Percentiles rank a stretch among this genome's conserved stretches.
These are phyloP conservation scores for Oryza punctata DNA, from an alignment of 176 grass and related monocot genomes.

Conservation along the genomic window DNA sequence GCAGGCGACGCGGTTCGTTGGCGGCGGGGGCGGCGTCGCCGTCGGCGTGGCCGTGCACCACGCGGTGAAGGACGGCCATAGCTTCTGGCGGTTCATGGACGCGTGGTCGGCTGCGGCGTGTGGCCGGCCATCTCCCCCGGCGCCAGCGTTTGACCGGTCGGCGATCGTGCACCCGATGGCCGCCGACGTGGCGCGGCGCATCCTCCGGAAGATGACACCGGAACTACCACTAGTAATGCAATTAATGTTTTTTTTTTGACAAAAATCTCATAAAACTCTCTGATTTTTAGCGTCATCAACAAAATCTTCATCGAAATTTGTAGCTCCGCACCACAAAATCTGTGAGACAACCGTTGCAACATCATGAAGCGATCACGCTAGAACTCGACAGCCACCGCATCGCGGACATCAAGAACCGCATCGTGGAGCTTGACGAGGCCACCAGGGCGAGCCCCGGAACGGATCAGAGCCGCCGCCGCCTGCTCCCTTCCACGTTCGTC, in stretches of 20 bases:
- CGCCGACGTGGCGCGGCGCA: neutral
- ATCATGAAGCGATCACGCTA: neutral
- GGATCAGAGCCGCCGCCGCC: too few species aligned
- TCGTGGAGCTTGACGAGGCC: neutral
- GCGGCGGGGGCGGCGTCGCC: neutral
- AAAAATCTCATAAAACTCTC: neutral
- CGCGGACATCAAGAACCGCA: neutral
- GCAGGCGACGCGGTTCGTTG: conserved; percentile 40
- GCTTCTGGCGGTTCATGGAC: conserved; percentile 49
- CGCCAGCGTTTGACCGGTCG: neutral
- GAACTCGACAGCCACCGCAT: neutral
- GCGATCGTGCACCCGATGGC: neutral
- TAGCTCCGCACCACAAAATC: neutral
- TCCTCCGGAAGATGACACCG: neutral
- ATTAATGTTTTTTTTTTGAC: too few species aligned
- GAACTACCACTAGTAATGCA: neutral
- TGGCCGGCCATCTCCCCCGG: neutral
- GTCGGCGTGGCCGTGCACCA: conserved; percentile 47
- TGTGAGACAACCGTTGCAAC: neutral
- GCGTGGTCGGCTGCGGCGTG: conserved; percentile 29
- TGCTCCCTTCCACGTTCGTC: neutral
- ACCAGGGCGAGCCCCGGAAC: too few species aligned
- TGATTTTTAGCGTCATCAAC: neutral
- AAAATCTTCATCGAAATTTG: neutral
- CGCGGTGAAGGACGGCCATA: conserved; percentile 31